Percentiles rank a stretch among this genome's conserved stretches.
phyloP scores from a whole-genome alignment of 108 stramenopile species.

The Bacterosira constricta region DNA sequence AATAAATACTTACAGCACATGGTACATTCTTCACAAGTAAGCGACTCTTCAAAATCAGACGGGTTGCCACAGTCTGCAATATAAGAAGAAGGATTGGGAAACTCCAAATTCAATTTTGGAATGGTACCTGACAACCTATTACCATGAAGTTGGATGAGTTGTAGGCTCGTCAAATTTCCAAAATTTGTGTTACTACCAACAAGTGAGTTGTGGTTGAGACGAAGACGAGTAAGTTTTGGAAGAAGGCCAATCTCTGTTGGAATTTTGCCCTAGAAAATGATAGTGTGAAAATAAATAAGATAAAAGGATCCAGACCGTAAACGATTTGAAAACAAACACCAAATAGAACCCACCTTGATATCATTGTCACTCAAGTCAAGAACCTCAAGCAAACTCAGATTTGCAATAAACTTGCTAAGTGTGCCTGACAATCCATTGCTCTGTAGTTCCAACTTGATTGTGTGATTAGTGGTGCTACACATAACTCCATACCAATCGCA shows the following conservation, averaged over 20 bases:
- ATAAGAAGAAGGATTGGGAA: neutral
- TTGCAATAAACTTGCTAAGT: conserved; percentile 48
- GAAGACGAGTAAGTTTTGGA: neutral
- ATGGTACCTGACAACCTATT: conserved; percentile 4
- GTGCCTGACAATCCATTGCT: conserved; percentile 49
- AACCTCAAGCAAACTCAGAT: conserved; percentile 41
- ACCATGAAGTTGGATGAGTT: neutral
- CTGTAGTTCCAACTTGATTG: conserved; percentile 1
- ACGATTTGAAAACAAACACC: too few relatives aligned
- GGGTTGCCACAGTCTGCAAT: conserved; percentile 4
- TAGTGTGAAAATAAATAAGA: too few relatives aligned
- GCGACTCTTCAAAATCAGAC: neutral
- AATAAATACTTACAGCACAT: conserved; percentile 2
- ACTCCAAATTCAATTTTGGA: neutral
- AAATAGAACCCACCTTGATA: too few relatives aligned
- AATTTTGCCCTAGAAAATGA: neutral
- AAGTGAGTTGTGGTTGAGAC: neutral
- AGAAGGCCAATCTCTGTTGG: neutral
- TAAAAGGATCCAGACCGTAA: too few relatives aligned
- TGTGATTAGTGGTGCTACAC: neutral
- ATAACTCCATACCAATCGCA: conserved; percentile 17
- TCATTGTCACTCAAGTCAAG: conserved; percentile 60
- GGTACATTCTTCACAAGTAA: neutral
- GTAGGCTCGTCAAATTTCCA: neutral
- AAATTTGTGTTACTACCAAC: neutral